Evolutionary conservation across 192 early-diverging fungal species (phyloP), one percentile per base, ranked within the genome.

Genomic region (Coemansia sp.): DNA sequence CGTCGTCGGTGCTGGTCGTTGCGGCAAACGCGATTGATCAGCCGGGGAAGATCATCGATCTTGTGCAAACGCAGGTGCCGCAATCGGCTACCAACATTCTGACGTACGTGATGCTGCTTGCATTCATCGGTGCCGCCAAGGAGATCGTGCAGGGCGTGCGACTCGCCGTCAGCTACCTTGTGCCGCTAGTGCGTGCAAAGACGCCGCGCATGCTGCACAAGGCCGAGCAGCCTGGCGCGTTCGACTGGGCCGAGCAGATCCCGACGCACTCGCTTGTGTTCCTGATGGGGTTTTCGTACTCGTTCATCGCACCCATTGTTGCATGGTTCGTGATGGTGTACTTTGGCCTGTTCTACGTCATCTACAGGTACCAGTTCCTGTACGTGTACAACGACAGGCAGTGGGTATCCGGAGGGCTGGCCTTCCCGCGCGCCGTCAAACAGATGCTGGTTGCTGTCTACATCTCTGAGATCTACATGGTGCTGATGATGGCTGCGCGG

Each of bases 341-440:
- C 79, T 96, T 90, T 72, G 79, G 73, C 10, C 65, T 94, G 19
- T 86, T 85, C 29, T 89, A 87, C 59, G 58, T 92, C 50, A 92
- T 92, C 10, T 95, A 92, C 70, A 69, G 83, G 0, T 92, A 96
- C 76, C 89, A 92, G 70, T 89, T 96, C 68, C 77, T 91, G 38
- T 92, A 90, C 52, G 90, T 92, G 4, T 90, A 89, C 67, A 79
- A 86, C 29, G 75, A 83, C 36, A 50, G 70, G 1, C 52, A 48
- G 2, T 79, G 83, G 67, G 75, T 83, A 48, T 84, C 87, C 2
- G 87, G 85, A 20, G 91, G 91, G 2, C 76, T 88, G 40, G 81
- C 84, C 22, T 92, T 87, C 62, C 87, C 88, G 0, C 74, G 72
- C 42, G 74, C 84, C 13, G 76, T 89, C 38, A 83, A 84, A 65